These are phyloP conservation scores for Exobasidium rhododendri DNA, from an alignment of 1,284 basidiomycete genomes.

Conservation along the genomic window DNA sequence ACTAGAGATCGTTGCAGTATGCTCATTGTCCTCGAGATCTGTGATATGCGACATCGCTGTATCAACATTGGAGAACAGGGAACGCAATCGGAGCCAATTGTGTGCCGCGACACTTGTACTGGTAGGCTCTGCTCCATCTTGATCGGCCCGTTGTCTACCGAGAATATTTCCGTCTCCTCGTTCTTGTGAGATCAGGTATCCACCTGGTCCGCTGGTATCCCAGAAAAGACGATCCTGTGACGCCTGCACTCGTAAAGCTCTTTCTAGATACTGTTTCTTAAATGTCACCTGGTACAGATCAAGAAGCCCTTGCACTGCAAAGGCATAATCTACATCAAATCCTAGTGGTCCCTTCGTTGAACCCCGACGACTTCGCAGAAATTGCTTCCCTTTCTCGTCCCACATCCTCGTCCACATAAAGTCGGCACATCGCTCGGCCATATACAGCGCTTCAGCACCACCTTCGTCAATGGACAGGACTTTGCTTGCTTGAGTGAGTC, in stretches of 20 bases:
- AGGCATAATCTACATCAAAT: constrained; percentile 17
- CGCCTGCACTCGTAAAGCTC: constrained; percentile 55
- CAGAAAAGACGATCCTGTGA: constrained; percentile 59
- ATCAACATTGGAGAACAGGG: constrained; percentile 50
- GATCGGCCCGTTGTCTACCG: constrained; percentile 58
- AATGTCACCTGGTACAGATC: constrained; percentile 13
- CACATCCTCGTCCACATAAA: constrained; percentile 13
- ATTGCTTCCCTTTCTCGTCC: constrained; percentile 9
- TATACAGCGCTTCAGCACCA: constrained; percentile 20
- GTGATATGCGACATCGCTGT: too few species aligned
- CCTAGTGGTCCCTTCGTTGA: constrained; percentile 47
- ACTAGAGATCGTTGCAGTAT: background rate
- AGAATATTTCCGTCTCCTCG: constrained; percentile 55
- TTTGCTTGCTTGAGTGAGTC: constrained; percentile 16
- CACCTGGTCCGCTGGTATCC: constrained; percentile 55
- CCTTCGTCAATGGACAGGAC: constrained; percentile 15
- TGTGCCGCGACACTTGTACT: constrained; percentile 56
- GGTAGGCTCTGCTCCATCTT: constrained; percentile 59
- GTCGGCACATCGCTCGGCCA: constrained; percentile 10
- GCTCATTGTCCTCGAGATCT: background rate
- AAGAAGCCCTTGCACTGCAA: constrained; percentile 14
- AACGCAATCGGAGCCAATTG: constrained; percentile 57
- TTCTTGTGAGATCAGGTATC: constrained; percentile 57
- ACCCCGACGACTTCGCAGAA: constrained; percentile 49
- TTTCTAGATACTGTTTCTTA: constrained; percentile 11